Evolutionary conservation across 352 stramenopile genomes (phyloP).

Genomic region (Phytophthora sp.): DNA sequence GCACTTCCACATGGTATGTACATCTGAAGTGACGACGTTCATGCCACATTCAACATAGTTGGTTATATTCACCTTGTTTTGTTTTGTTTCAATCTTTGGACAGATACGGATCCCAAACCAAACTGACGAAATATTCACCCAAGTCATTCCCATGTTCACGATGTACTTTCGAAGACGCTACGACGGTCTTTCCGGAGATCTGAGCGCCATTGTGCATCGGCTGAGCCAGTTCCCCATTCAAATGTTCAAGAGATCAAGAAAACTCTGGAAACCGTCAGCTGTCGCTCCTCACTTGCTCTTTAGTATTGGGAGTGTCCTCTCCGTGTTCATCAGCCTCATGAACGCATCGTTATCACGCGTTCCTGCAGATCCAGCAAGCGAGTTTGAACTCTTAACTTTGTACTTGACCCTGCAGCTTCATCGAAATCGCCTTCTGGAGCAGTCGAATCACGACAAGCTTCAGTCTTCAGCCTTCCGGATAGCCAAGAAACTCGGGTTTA

Average conservation of each 20-base stretch:
- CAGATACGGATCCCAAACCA: constrained; percentile 60
- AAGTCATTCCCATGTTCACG: constrained; percentile 51
- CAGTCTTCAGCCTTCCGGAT: constrained; percentile 27
- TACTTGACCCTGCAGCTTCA: constrained; percentile 50
- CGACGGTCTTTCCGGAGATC: constrained; percentile 25
- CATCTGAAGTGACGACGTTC: too few species aligned
- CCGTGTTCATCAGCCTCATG: constrained; percentile 54
- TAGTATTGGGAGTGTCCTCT: constrained; percentile 51
- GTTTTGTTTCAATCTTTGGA: background rate
- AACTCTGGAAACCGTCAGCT: constrained; percentile 38
- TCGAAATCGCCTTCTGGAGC: constrained; percentile 41
- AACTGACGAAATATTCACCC: constrained; percentile 42
- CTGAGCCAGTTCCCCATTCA: constrained; percentile 53
- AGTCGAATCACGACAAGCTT: constrained; percentile 20
- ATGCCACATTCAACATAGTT: constrained; percentile 76
- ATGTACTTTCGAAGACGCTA: constrained; percentile 44
- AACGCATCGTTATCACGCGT: constrained; percentile 39
- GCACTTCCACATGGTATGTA: constrained; percentile 69
- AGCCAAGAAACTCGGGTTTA: constrained; percentile 51
- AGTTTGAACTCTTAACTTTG: constrained; percentile 53
- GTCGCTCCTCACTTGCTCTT: constrained; percentile 50
- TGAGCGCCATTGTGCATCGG: constrained; percentile 27
- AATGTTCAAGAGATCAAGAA: constrained; percentile 39
- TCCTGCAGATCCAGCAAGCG: constrained; percentile 21
- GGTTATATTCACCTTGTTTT: background rate